Percentiles rank a stretch among this genome's conserved stretches.
phyloP scores from a whole-genome alignment of 139 green algal genomes.

The Micromonas pusilla region DNA sequence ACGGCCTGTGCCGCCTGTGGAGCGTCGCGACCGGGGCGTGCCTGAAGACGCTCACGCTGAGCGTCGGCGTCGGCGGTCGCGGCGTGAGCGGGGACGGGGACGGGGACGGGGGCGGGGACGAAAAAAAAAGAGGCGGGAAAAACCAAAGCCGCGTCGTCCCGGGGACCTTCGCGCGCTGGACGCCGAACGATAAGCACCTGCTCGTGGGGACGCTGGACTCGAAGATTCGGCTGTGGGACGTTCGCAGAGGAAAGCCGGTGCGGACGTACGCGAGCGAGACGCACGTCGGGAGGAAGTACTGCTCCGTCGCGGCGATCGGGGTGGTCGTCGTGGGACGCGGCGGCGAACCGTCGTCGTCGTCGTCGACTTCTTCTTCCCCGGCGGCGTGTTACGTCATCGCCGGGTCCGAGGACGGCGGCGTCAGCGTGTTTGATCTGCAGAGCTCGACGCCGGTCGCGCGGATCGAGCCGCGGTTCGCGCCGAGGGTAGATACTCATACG shows the following conservation, averaged over 20 bases:
- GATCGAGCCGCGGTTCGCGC: too few species aligned
- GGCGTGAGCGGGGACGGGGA: not conserved
- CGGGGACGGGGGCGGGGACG: not conserved
- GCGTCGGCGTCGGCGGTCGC: not conserved
- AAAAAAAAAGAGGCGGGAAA: not conserved
- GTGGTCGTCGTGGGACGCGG: not conserved
- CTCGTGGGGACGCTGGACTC: not conserved
- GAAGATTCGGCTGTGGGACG: not conserved
- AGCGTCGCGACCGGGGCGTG: not conserved
- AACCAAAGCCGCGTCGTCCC: not conserved
- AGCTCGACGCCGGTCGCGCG: too few species aligned
- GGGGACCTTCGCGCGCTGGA: too few species aligned
- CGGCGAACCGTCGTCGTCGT: too few species aligned
- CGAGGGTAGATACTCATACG: too few species aligned
- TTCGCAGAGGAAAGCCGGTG: not conserved
- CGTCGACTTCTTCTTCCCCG: too few species aligned
- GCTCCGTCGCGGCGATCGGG: not conserved
- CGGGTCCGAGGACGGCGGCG: too few species aligned
- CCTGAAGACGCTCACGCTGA: not conserved
- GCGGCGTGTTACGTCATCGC: too few species aligned
- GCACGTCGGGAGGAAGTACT: not conserved
- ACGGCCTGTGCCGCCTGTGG: slow-evolving; percentile 38
- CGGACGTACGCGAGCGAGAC: not conserved
- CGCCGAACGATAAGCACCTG: not conserved
- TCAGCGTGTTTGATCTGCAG: too few species aligned